Base-by-base conservation (phyloP, 2,329 filamentous ascomycete species). In the Trichocomaceae sp. region DNA sequence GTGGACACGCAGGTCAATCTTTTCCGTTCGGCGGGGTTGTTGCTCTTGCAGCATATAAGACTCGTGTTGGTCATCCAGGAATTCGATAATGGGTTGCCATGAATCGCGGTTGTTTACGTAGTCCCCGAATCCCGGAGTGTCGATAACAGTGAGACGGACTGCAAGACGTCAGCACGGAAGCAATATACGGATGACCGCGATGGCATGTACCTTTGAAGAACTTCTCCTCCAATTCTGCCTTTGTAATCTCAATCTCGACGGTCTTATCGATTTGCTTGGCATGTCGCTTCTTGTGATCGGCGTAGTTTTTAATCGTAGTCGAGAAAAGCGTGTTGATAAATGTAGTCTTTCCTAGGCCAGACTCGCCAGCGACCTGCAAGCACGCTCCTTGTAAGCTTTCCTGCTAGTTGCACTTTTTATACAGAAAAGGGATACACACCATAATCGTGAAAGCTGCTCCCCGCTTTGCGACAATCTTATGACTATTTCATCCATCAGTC, bases 251-350 rank as follows among this genome's bases (percentile, higher is more conserved):
- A 66, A 99, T 99, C 80, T 99, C 95, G 62, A 99, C 93, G 10
- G 93, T 99, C 84, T 97, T 97, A 80, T 99, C 93, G 65, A 97
- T 84, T 81, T 99, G 93, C 85, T 99, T 99, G 78, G 93, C 89
- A 77, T 99, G 93, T 71, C 93, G 89, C 77, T 90, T 88, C 83
- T 96, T 96, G 84, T 99, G 92, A 77, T 99, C 93, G 83, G 93
- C 93, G 76, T 99, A 99, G 83, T 97, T 99, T 83, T 99, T 99
- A 84, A 99, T 99, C 67, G 93, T 99, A 63, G 95, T 99, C 60
- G 93, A 99, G 83, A 99, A 99, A 59, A 99, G 86, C 58, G 93
- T 99, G 85, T 99, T 99, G 85, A 99, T 97, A 79, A 99, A 99
- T 68, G 93, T 99, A 23, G 95, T 99, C 84, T 99, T 99, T 80